phyloP scores from a whole-genome alignment of 257 asterid genomes.

The Nicotiana paniculata region DNA sequence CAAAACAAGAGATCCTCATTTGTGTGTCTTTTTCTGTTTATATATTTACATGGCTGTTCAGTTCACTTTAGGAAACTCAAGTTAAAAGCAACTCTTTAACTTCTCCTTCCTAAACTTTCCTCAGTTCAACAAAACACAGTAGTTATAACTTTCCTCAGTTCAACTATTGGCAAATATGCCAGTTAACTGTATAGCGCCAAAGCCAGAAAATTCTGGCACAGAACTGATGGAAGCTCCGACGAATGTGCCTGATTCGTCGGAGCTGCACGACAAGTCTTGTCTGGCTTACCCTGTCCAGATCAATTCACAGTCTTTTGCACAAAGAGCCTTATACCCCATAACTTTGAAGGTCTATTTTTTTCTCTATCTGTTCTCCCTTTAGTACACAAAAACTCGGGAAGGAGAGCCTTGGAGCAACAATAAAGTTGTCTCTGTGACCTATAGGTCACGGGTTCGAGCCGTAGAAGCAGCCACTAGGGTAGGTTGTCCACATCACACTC shows the following conservation, averaged over 20 bases:
- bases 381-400: background rate
- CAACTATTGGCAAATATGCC: slow-evolving; percentile 43
- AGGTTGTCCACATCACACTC: too few species aligned
- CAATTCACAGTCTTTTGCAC: slow-evolving; percentile 47
- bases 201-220: slow-evolving; percentile 39
- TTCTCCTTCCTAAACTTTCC: slow-evolving; percentile 8
- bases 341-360: slow-evolving; percentile 51
- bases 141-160: slow-evolving; percentile 13
- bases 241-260: slow-evolving; percentile 13
- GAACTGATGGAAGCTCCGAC: slow-evolving; percentile 29
- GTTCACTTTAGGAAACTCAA: slow-evolving; percentile 40
- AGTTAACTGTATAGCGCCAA: slow-evolving; percentile 49
- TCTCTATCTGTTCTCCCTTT: background rate
- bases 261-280: slow-evolving; percentile 24
- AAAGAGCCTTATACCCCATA: slow-evolving; percentile 45
- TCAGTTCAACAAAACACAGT: slow-evolving; percentile 10
- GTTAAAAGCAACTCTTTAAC: slow-evolving; percentile 31
- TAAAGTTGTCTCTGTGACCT: too few species aligned
- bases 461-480: too few species aligned
- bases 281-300: slow-evolving; percentile 33
- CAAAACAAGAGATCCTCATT: slow-evolving; percentile 28
- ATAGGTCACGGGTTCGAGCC: too few species aligned
- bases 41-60: slow-evolving; percentile 36
- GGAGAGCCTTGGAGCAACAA: too few species aligned
- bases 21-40: slow-evolving; percentile 28